Evolutionary conservation across 2,329 filamentous ascomycete genomes (phyloP), one percentile per base, ranked within the genome.

Genomic region (Exophiala dermatitidis): DNA sequence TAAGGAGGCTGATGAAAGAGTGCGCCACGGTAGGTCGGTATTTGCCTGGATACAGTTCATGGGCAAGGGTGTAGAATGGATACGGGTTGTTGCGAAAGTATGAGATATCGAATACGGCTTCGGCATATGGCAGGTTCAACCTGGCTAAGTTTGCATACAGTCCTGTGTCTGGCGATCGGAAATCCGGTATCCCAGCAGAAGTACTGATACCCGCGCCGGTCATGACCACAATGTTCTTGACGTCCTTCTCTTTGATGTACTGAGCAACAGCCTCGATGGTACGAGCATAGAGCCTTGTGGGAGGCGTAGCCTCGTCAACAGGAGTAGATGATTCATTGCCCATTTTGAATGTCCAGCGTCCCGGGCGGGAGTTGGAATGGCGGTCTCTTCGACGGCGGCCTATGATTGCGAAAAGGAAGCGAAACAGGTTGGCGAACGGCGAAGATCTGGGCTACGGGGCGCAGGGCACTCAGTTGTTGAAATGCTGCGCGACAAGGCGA

Each of bases 91-190:
- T 66, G 57, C 85, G 80, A 73, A 98, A 98, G 75, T 88, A 98
- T 54, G 77, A 76, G 60, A 98, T 91, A 66, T 95, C 90, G 71
- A 98, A 97, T 42, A 97, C 89, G 33, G 89, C 90, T 72, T 97
- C 90, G 26, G 91, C 85, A 64, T 91, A 85, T 0, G 90, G 90
- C 0, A 98, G 79, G 56, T 95, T 83, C 32, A 97, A 79, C 48
- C 86, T 81, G 26, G 86, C 86, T 31, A 98, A 83, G 66, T 97
- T 97, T 64, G 88, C 85, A 69, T 98, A 98, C 7, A 98, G 80
- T 2, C 93, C 93, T 0, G 91, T 97, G 53, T 89, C 86, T 58
- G 91, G 90, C 1, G 90, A 95, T 60, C 93, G 81, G 69, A 97
- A 98, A 71, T 98, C 93, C 58, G 93, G 93, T 58, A 98, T 91